Evolutionary conservation across 2,329 filamentous ascomycete genomes (phyloP), one percentile per base, ranked within the genome.

Genomic region (Xylaria arbuscula): DNA sequence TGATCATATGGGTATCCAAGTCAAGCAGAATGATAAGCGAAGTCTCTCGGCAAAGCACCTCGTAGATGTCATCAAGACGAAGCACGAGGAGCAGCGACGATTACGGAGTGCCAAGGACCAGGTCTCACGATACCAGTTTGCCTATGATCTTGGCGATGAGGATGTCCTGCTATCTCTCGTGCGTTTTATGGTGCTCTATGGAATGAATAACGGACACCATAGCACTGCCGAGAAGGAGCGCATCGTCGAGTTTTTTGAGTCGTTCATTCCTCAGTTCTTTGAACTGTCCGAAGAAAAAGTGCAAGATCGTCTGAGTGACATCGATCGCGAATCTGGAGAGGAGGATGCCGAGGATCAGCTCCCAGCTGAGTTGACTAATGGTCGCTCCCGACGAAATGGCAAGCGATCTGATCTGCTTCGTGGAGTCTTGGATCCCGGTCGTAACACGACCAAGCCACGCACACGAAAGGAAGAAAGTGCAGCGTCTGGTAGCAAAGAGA

Each of bases 1-100:
- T 61, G 96, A 99, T 77, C 96, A 99, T 77, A 97, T 98, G 87
- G 94, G 94, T 22, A 94, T 97, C 68, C 90, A 93, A 62, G 92
- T 93, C 76, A 97, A 96, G 82, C 89, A 90, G 71, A 90, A 88
- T 45, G 96, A 99, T 81, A 98, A 98, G 87, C 92, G 94, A 73
- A 91, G 93, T 72, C 92, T 98, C 68, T 92, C 95, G 58, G 90
- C 92, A 3, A 98, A 98, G 82, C 92, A 95, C 66, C 88, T 99
- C 11, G 91, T 96, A 40, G 92, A 94, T 74, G 91, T 96, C 68
- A 94, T 98, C 77, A 94, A 96, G 80, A 94, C 93, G 58, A 97
- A 94, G 79, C 92, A 95, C 73, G 94, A 98, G 78, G 94, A 98
- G 80, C 92, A 95, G 78, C 90, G 92, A 76, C 92, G 92, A 60